These are phyloP conservation scores for Penicillium ochrochloron DNA, from an alignment of 495 filamentous ascomycete genomes.

Conservation along the genomic window DNA sequence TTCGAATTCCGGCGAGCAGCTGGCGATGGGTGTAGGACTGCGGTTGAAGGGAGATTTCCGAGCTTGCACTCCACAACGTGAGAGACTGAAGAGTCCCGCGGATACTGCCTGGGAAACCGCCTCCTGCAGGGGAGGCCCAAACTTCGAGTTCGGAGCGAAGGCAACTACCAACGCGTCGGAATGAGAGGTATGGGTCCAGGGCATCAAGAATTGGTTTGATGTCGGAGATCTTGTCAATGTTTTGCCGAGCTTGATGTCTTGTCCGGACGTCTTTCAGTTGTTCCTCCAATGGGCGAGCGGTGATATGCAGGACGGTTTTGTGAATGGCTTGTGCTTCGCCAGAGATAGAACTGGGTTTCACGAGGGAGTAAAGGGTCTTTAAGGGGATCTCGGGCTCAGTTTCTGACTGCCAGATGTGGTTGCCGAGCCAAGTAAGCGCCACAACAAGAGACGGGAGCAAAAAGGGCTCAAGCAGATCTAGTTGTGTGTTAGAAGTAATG, in stretches of 20 bases:
- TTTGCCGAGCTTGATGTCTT: conserved; percentile 60
- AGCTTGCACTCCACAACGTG: conserved; percentile 71
- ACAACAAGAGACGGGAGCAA: conserved; percentile 85
- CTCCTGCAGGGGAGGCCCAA: conserved; percentile 67
- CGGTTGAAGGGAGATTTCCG: conserved; percentile 66
- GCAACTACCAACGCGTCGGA: conserved; percentile 66
- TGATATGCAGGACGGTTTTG: conserved; percentile 78
- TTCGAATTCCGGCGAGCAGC: conserved; percentile 64
- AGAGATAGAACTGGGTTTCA: conserved; percentile 76
- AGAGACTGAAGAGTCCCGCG: conserved; percentile 69
- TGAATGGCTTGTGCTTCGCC: conserved; percentile 83
- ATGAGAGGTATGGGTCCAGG: conserved; percentile 70
- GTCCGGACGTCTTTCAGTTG: conserved; percentile 74
- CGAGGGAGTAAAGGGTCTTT: conserved; percentile 74
- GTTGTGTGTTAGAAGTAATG: conserved; percentile 15
- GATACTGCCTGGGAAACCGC: conserved; percentile 65
- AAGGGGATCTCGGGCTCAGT: conserved; percentile 64
- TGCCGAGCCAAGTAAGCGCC: conserved; percentile 78
- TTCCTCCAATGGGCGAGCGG: conserved; percentile 75
- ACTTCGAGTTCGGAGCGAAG: conserved; percentile 74
- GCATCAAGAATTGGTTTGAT: conserved; percentile 72
- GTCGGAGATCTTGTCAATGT: conserved; percentile 47
- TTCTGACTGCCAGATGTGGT: conserved; percentile 75
- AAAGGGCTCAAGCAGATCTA: conserved; percentile 86
- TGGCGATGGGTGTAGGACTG: conserved; percentile 81